A percentile compares a stretch with the other conserved stretches of the same genome.
Evolutionary conservation across 768 basidiomycete genomes (phyloP).

Genomic region (Lactarius indigo): DNA sequence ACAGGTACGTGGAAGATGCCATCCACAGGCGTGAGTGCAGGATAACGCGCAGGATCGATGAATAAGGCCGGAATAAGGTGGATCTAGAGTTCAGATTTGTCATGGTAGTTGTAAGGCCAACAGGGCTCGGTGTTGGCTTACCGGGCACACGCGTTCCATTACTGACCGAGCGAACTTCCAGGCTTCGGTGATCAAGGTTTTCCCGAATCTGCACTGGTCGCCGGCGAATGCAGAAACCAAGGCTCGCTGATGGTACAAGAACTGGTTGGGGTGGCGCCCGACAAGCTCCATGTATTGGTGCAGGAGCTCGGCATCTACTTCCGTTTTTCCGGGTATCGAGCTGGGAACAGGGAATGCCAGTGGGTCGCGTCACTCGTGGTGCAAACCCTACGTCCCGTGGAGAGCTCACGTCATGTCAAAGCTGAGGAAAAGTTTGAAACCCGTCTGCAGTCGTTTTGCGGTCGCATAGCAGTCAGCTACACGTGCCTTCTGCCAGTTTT

Average conservation of each 20-base stretch:
- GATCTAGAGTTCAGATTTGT: conserved; percentile 27
- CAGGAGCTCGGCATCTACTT: conserved; percentile 26
- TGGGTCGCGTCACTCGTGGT: neutral
- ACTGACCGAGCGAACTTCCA: conserved; percentile 31
- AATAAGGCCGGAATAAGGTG: conserved; percentile 34
- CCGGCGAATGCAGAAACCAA: conserved; percentile 40
- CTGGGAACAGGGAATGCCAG: conserved; percentile 31
- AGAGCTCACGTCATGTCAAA: conserved; percentile 37
- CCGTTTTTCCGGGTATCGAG: conserved; percentile 19
- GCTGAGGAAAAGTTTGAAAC: conserved; percentile 37
- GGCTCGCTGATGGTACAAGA: conserved; percentile 31
- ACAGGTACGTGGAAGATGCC: conserved; percentile 37
- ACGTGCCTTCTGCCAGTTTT: conserved; percentile 29
- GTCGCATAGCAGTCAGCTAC: conserved; percentile 42
- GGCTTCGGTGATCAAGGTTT: conserved; percentile 25
- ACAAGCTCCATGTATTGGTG: conserved; percentile 31
- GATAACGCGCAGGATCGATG: conserved; percentile 35
- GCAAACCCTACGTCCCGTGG: neutral
- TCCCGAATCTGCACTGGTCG: conserved; percentile 35
- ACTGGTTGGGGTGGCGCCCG: conserved; percentile 34
- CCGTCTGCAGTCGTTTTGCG: conserved; percentile 40
- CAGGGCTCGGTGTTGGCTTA: conserved; percentile 10
- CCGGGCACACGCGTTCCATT: conserved; percentile 33
- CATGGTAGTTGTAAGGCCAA: neutral
- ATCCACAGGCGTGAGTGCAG: conserved; percentile 34